phyloP scores from a whole-genome alignment of 176 grass and related monocot genomes.

The Chloris gayana region DNA sequence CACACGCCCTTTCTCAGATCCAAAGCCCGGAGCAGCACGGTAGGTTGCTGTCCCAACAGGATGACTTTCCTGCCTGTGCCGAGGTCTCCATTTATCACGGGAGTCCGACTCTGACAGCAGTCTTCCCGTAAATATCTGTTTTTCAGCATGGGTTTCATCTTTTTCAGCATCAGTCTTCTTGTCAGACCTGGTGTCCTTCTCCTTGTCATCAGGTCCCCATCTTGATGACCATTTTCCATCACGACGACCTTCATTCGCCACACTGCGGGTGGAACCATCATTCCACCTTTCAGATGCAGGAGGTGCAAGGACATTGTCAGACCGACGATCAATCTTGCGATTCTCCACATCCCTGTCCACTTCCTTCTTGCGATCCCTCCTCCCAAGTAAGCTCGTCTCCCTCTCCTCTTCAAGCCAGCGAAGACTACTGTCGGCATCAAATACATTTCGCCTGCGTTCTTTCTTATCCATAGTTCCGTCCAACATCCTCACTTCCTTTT shows the following conservation, averaged over 20 bases:
- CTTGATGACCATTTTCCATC: slow-evolving; percentile 94
- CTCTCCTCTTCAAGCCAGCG: slow-evolving; percentile 98
- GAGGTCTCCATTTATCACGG: slow-evolving; percentile 98
- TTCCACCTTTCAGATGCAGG: slow-evolving; percentile 62
- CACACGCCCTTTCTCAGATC: slow-evolving; percentile 70
- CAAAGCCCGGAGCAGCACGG: slow-evolving; percentile 92
- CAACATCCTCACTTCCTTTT: slow-evolving; percentile 62
- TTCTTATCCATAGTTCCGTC: slow-evolving; percentile 80
- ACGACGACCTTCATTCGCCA: slow-evolving; percentile 60
- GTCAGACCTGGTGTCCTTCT: slow-evolving; percentile 71
- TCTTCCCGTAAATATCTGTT: slow-evolving; percentile 64
- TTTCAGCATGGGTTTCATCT: slow-evolving; percentile 68
- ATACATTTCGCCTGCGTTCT: slow-evolving; percentile 57
- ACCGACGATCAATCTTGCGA: slow-evolving; percentile 67
- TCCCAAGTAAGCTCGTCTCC: slow-evolving; percentile 82
- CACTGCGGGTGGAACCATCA: slow-evolving; percentile 55
- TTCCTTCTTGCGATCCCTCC: slow-evolving; percentile 80
- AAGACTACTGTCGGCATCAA: slow-evolving; percentile 70
- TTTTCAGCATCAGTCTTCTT: slow-evolving; percentile 73
- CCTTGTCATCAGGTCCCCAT: slow-evolving; percentile 96
- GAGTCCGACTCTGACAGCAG: slow-evolving; percentile 77
- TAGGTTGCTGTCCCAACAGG: slow-evolving; percentile 52
- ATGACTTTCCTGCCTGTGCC: slow-evolving; percentile 83
- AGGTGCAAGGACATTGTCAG: slow-evolving; percentile 58
- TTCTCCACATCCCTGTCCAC: slow-evolving; percentile 74